Percentiles rank a stretch among this genome's conserved stretches.
Conservation (phyloP, 1,284 basidiomycete species). For the Boletus sp. region DNA sequence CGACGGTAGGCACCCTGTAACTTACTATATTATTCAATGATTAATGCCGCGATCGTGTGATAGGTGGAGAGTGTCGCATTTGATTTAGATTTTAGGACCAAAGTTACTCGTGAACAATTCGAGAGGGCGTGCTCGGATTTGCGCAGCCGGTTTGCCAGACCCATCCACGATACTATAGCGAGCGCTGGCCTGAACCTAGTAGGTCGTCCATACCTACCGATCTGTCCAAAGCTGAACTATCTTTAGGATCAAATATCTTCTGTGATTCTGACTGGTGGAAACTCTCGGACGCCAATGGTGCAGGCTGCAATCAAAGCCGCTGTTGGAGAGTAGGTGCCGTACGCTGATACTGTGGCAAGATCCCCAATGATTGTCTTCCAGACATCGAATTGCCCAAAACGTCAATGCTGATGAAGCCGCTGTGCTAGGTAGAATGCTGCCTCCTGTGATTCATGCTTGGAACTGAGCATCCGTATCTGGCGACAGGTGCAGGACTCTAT, state of each 20-base stretch:
- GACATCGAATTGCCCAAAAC: conserved; percentile 83
- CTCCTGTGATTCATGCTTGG: neutral
- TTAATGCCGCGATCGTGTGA: conserved; percentile 9
- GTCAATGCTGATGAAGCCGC: conserved; percentile 98
- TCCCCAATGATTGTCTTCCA: conserved; percentile 28
- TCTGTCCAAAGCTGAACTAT: conserved; percentile 4
- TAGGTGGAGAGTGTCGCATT: conserved; percentile 85
- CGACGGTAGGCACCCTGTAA: conserved; percentile 49
- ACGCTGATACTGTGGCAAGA: neutral
- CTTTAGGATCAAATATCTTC: conserved; percentile 75
- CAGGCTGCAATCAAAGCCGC: conserved; percentile 74
- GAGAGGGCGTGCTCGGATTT: conserved; percentile 70
- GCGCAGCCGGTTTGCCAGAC: conserved; percentile 60
- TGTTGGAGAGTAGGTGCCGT: conserved; percentile 64
- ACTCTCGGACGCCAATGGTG: conserved; percentile 88
- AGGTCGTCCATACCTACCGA: neutral
- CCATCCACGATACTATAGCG: conserved; percentile 74
- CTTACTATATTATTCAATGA: neutral
- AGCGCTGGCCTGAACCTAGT: conserved; percentile 69
- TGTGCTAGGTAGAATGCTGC: conserved; percentile 62
- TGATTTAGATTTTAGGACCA: conserved; percentile 87
- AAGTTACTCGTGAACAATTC: conserved; percentile 73
- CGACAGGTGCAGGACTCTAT: conserved; percentile 81
- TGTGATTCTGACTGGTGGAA: conserved; percentile 89
- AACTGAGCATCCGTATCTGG: conserved; percentile 8